These are phyloP conservation scores for Microdochium trichocladiopsis DNA, from an alignment of 2,329 filamentous ascomycete species.

Conservation along the genomic window DNA sequence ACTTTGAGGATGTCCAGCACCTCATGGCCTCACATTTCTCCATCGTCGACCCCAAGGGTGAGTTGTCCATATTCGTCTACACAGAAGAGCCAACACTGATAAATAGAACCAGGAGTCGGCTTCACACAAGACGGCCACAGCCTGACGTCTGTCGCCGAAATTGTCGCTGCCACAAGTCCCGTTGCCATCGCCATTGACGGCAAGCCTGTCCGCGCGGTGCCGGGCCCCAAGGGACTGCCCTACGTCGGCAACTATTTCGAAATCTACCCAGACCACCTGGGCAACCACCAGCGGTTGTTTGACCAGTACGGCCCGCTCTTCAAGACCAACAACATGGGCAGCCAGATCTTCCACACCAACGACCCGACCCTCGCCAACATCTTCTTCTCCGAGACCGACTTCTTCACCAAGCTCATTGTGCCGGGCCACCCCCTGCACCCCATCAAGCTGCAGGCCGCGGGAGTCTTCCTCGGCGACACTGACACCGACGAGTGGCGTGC, in stretches of 20 bases:
- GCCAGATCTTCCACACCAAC: constrained; percentile 41
- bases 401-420: constrained; percentile 45
- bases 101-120: constrained; percentile 29
- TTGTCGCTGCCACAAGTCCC: constrained; percentile 22
- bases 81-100: too few relatives aligned
- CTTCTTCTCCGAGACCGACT: constrained; percentile 39
- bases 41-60: constrained; percentile 33
- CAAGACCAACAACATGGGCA: constrained; percentile 44
- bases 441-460: constrained; percentile 33
- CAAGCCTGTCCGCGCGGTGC: constrained; percentile 38
- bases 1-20: constrained; percentile 28
- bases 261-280: constrained; percentile 49
- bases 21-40: constrained; percentile 33
- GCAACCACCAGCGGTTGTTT: constrained; percentile 48
- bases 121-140: constrained; percentile 23
- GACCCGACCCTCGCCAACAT: constrained; percentile 37
- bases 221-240: constrained; percentile 39
- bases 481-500: constrained; percentile 40
- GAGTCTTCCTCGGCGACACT: constrained; percentile 42
- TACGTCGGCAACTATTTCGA: constrained; percentile 48
- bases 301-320: constrained; percentile 44
- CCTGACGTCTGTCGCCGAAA: constrained; percentile 24
- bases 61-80: constrained; percentile 1
- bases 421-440: constrained; percentile 38
- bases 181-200: constrained; percentile 41